phyloP scores from a whole-genome alignment of 805 yeast species.

The Nakazawaea pomicola region DNA sequence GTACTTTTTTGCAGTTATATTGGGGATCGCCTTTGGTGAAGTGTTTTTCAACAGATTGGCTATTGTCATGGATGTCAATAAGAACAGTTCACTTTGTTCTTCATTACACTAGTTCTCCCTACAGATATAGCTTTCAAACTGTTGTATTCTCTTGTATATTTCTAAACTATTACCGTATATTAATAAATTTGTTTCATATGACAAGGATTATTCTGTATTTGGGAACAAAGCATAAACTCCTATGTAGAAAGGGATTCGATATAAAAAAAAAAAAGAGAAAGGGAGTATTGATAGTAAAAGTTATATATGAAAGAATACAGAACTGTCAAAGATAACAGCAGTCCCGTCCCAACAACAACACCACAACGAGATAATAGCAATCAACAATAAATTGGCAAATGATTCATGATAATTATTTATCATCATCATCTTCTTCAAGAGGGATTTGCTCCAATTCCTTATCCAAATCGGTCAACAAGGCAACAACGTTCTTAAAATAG shows the following conservation, averaged over 20 bases:
- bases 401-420: background rate
- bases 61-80: constrained; percentile 32
- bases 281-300: too few species aligned
- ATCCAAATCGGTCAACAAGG: constrained; percentile 40
- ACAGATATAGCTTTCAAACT: too few species aligned
- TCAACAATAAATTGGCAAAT: background rate
- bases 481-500: constrained; percentile 49
- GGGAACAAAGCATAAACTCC: too few species aligned
- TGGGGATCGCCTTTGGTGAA: constrained; percentile 69
- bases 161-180: background rate
- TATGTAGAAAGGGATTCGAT: too few species aligned
- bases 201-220: too few species aligned
- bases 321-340: too few species aligned
- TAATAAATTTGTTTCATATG: background rate
- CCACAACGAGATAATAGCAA: background rate
- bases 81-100: constrained; percentile 26
- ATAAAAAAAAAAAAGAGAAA: too few species aligned
- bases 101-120: constrained; percentile 23
- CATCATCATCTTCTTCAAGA: constrained; percentile 33
- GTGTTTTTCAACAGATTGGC: constrained; percentile 60
- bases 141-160: too few species aligned
- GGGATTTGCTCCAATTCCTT: constrained; percentile 39
- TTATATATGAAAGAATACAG: too few species aligned
- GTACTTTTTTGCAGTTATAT: constrained; percentile 68
- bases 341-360: too few species aligned